Base-by-base conservation (phyloP, 345 rosid species). In the Pelargonium nanum region DNA sequence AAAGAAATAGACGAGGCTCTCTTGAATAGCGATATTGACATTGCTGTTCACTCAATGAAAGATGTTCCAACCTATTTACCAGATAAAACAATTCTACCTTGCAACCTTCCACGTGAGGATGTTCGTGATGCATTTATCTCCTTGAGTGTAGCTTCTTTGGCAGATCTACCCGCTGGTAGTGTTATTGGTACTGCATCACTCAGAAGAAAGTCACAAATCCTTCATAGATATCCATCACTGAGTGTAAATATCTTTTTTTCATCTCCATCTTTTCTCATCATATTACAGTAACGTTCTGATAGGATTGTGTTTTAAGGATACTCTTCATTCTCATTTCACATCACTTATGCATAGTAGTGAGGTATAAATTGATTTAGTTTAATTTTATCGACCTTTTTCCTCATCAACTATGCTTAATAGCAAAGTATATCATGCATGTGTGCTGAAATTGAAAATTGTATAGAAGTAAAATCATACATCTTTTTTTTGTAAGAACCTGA, bases 11-110 rank as follows among this genome's bases (percentile, higher is more conserved):
- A 93, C 1, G 99, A 93, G 81, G 97, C 99, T 0, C 77, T 93
- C 7, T 68, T 93, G 19, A 84, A 81, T 52, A 82, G 92, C 57
- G 92, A 85, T 34, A 93, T 93, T 26, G 97, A 93, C 81, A 89
- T 93, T 25, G 99, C 99, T 25, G 99, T 89, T 60, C 99, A 93
- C 65, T 93, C 97, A 1, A 93, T 93, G 99, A 93, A 93, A 74
- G 99, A 93, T 67, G 99, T 93, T 34, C 99, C 99, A 0, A 93
- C 99, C 13, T 93, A 89, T 64, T 68, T 93, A 67, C 99, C 99
- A 0, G 95, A 93, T 5, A 87, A 81, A 66, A 93, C 89, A 0
- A 73, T 86, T 62, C 80, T 93, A 16, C 95, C 99, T 58, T 93
- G 97, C 74, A 89, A 89, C 66, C 84, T 93, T 72, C 74, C 51